These are phyloP conservation scores for Russula vinacea DNA, from an alignment of 768 basidiomycete genomes.

Conservation along the genomic window DNA sequence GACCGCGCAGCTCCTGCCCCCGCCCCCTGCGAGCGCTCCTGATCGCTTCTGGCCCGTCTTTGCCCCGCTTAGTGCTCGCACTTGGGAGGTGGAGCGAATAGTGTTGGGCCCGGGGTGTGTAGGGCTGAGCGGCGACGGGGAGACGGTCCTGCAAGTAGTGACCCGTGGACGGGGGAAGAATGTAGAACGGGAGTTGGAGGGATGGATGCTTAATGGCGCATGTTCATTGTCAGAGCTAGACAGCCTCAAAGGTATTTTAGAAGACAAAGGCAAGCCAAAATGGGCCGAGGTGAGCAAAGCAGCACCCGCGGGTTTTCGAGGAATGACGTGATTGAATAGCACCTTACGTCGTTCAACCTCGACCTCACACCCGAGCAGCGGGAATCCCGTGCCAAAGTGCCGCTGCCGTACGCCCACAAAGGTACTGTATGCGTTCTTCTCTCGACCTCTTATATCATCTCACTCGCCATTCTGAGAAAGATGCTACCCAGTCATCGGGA, in stretches of 20 bases:
- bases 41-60: conserved; percentile 82
- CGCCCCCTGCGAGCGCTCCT: conserved; percentile 58
- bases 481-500: conserved; percentile 34
- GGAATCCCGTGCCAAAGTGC: conserved; percentile 73
- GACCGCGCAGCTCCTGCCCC: conserved; percentile 64
- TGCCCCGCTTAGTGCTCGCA: conserved; percentile 61
- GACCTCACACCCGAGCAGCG: conserved; percentile 79
- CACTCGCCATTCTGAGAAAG: conserved; percentile 30
- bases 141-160: conserved; percentile 63
- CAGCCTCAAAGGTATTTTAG: conserved; percentile 48
- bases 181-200: conserved; percentile 62
- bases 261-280: conserved; percentile 36
- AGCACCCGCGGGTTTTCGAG: not conserved
- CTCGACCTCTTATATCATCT: conserved; percentile 38
- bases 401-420: conserved; percentile 87
- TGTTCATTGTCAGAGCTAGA: conserved; percentile 52
- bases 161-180: conserved; percentile 52
- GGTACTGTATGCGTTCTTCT: conserved; percentile 42
- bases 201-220: conserved; percentile 48
- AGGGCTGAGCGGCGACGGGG: conserved; percentile 47
- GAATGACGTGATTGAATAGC: conserved; percentile 20
- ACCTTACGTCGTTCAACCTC: conserved; percentile 73
- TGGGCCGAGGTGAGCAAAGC: conserved; percentile 27
- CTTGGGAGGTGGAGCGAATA: conserved; percentile 55
- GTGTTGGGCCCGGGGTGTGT: conserved; percentile 54